Evolutionary conservation across 2,329 filamentous ascomycete genomes (phyloP).

Genomic region (Myotisia sp.): DNA sequence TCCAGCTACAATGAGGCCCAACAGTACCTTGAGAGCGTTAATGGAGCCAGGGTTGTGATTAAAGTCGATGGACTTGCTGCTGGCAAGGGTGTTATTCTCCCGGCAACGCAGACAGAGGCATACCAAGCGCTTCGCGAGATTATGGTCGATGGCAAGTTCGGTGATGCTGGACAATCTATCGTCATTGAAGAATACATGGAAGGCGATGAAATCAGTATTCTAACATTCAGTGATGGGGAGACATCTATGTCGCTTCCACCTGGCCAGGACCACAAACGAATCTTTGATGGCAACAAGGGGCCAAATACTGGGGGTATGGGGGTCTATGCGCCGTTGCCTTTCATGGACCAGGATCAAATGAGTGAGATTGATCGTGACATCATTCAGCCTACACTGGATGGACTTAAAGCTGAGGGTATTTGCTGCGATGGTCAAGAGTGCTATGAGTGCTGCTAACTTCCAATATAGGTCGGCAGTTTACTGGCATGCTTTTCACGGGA

Average conservation of each 20-base stretch:
- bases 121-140: conserved; percentile 69
- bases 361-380: conserved; percentile 68
- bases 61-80: conserved; percentile 85
- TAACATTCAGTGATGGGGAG: conserved; percentile 82
- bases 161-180: conserved; percentile 73
- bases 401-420: conserved; percentile 62
- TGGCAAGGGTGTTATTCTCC: conserved; percentile 89
- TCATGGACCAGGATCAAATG: conserved; percentile 58
- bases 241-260: conserved; percentile 70
- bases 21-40: conserved; percentile 56
- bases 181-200: conserved; percentile 89
- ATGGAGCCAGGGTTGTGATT: conserved; percentile 62
- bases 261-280: conserved; percentile 92
- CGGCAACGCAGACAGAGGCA: conserved; percentile 65
- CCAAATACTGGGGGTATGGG: conserved; percentile 97
- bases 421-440: conserved; percentile 46
- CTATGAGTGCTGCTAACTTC: neutral
- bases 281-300: conserved; percentile 74
- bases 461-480: conserved; percentile 25
- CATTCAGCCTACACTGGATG: conserved; percentile 72
- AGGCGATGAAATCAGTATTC: conserved; percentile 80
- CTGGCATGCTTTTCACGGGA: conserved; percentile 40
- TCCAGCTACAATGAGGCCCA: conserved; percentile 56
- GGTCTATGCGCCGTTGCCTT: conserved; percentile 81
- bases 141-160: conserved; percentile 79